Percentiles rank a stretch among this genome's conserved stretches.
Evolutionary conservation across 2,329 filamentous ascomycete species (phyloP).

Genomic region (Epichloe gansuensis): DNA sequence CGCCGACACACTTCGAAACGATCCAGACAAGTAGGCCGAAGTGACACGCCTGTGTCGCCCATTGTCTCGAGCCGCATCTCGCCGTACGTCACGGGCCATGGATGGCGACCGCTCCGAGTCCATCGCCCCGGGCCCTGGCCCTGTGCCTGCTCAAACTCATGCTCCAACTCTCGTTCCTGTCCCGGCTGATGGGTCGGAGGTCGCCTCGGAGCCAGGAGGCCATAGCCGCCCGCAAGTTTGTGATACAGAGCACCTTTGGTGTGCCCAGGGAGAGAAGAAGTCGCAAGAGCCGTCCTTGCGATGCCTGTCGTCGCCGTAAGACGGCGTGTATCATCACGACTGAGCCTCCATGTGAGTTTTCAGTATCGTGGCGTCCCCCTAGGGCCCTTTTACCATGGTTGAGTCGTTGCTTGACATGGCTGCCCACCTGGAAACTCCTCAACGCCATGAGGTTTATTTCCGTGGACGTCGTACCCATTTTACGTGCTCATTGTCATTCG

Average conservation of each 20-base stretch:
- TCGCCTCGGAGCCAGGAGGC: background rate
- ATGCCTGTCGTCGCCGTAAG: conserved; percentile 31
- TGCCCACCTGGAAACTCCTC: background rate
- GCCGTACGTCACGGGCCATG: conserved; percentile 6
- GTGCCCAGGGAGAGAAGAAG: conserved; percentile 27
- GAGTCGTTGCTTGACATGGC: background rate
- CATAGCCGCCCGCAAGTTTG: conserved; percentile 23
- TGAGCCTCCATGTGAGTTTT: conserved; percentile 30
- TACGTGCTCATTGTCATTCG: background rate
- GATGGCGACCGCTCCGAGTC: conserved; percentile 4
- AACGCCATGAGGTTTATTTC: background rate
- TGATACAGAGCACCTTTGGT: conserved; percentile 30
- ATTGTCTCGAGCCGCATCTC: conserved; percentile 4
- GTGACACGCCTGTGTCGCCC: conserved; percentile 6
- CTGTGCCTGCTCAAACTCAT: background rate
- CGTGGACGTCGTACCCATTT: background rate
- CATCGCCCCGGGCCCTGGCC: conserved; percentile 1
- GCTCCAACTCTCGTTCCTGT: background rate
- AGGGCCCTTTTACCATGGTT: background rate
- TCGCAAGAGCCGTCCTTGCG: conserved; percentile 34
- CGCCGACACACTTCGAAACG: conserved; percentile 6
- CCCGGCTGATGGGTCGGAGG: conserved; percentile 1
- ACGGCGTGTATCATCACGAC: conserved; percentile 34
- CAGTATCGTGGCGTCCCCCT: background rate
- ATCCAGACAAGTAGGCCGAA: conserved; percentile 7